Conservation (phyloP, 2,329 filamentous ascomycete species). For the Lachnellula occidentalis region DNA sequence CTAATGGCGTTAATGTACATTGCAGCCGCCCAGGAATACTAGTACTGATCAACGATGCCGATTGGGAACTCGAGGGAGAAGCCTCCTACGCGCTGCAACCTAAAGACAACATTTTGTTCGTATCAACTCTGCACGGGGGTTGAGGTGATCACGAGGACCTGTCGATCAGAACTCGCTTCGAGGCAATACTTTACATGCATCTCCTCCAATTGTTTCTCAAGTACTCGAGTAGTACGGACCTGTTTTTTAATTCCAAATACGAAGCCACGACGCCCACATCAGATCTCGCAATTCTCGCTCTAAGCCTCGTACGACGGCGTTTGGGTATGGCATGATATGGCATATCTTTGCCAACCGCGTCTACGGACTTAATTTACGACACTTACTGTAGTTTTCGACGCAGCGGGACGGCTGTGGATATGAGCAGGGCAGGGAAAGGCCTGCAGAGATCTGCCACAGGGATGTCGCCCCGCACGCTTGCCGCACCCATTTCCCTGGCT, state of each 20-base stretch:
- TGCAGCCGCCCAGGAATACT: conserved; percentile 86
- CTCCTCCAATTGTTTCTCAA: not conserved
- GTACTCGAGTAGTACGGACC: conserved; percentile 4
- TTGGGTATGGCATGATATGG: not conserved
- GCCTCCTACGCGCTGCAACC: conserved; percentile 78
- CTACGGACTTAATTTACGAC: no score
- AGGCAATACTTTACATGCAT: not conserved
- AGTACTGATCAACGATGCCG: conserved; percentile 93
- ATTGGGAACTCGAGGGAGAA: conserved; percentile 97
- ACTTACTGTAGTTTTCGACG: not conserved
- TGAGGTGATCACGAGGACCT: conserved; percentile 37
- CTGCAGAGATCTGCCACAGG: conserved; percentile 17
- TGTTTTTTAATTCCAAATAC: conserved; percentile 6
- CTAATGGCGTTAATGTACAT: conserved; percentile 26
- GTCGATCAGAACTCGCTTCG: not conserved
- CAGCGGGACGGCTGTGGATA: conserved; percentile 2
- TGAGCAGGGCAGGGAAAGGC: conserved; percentile 14
- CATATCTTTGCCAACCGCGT: no score
- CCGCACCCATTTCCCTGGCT: not conserved
- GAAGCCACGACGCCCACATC: conserved; percentile 4
- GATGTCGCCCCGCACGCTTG: conserved; percentile 6
- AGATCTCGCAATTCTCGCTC: conserved; percentile 7
- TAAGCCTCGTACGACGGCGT: not conserved
- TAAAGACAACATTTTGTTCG: conserved; percentile 87
- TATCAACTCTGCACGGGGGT: conserved; percentile 92